Evolutionary conservation across 2,329 filamentous ascomycete genomes (phyloP), one percentile per base, ranked within the genome.

Genomic region (Chrysoporthe deuterocubensis): DNA sequence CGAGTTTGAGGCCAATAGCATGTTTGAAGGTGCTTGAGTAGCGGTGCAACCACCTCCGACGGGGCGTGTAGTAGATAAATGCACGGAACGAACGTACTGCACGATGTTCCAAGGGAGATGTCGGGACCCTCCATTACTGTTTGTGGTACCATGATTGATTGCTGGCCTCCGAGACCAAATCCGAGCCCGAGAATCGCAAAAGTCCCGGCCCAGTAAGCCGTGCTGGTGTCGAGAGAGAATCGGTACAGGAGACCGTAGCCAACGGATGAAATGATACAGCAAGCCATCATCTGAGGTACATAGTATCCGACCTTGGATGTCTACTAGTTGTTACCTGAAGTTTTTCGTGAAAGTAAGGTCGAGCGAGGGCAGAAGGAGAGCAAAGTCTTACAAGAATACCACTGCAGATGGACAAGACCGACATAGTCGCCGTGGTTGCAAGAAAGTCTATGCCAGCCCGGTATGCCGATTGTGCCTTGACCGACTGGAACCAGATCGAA

Each of bases 401-500:
- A 11, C 48, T 52, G 48, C 48, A 52, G 9, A 52, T 21, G 21
- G 48, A 8, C 48, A 52, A 11, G 21, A 32, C 21, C 2, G 48
- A 52, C 48, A 52, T 52, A 13, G 48, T 52, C 4, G 48, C 48
- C 16, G 48, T 52, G 48, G 9, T 11, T 14, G 48, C 48, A 11
- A 52, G 48, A 21, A 52, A 52, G 26, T 52, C 3, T 4, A 52
- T 52, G 3, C 48, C 48, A 32, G 48, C 21, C 21, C 21, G 13
- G 9, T 52, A 52, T 4, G 48, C 48, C 5, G 48, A 32, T 11
- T 75, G 74, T 18, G 72, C 73, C 61, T 77, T 74, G 57, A 78
- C 74, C 8, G 75, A 76, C 64, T 74, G 74, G 71, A 77, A 77
- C 74, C 75, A 78, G 43, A 77, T 74, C 2, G 76, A 75, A 32